Evolutionary conservation across 495 filamentous ascomycete species (phyloP).

Genomic region (Trichoderma parareesei): DNA sequence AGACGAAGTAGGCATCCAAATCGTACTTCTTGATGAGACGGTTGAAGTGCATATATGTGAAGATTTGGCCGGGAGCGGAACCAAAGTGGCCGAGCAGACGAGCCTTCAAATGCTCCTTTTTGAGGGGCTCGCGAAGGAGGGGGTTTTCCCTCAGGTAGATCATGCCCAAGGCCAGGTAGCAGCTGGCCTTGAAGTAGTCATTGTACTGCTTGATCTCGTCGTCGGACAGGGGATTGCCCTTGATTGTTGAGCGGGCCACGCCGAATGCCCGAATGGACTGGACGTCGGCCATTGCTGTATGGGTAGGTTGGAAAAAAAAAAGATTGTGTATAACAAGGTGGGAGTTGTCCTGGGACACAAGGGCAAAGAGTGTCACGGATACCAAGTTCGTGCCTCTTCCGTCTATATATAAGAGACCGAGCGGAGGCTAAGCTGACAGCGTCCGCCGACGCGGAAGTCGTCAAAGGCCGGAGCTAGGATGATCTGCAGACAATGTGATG

Average conservation of each 20-base stretch:
- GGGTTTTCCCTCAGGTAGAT: constrained; percentile 64
- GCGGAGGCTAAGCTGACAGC: not conserved
- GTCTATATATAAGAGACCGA: not conserved
- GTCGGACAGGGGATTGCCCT: constrained; percentile 45
- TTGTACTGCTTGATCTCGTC: constrained; percentile 59
- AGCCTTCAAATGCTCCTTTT: constrained; percentile 55
- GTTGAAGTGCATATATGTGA: constrained; percentile 73
- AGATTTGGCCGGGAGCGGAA: constrained; percentile 62
- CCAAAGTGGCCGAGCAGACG: constrained; percentile 68
- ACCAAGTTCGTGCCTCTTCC: not conserved
- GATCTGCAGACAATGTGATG: not conserved
- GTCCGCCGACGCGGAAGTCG: not conserved
- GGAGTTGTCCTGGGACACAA: not conserved
- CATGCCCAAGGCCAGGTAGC: constrained; percentile 69
- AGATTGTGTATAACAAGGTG: not conserved
- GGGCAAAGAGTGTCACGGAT: not conserved
- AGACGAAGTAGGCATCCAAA: constrained; percentile 59
- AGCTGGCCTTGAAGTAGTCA: constrained; percentile 59
- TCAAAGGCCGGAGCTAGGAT: not conserved
- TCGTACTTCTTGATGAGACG: constrained; percentile 68
- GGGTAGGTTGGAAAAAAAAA: not conserved
- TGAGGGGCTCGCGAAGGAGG: constrained; percentile 54
- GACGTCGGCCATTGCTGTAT: constrained; percentile 28
- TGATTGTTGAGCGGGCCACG: constrained; percentile 54
- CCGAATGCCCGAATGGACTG: constrained; percentile 56